These are phyloP conservation scores for Populus pruinosa DNA, from an alignment of 345 rosid genomes.

Conservation along the genomic window DNA sequence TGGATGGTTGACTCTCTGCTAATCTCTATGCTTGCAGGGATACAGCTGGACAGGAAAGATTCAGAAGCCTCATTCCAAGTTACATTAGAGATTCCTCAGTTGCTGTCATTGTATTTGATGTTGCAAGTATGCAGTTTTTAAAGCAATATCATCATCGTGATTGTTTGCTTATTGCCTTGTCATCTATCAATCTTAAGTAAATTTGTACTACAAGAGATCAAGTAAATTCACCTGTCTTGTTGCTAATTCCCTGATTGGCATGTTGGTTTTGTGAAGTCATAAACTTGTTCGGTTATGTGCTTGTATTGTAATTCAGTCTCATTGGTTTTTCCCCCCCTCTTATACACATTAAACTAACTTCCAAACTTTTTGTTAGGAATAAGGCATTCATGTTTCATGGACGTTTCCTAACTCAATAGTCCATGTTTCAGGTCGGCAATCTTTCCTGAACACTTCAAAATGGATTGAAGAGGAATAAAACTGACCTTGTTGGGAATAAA, in stretches of 20 bases:
- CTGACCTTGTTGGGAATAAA: slow-evolving; percentile 24
- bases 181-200: not conserved
- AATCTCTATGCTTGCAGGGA: slow-evolving; percentile 16
- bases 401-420: not conserved
- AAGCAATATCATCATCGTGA: not conserved
- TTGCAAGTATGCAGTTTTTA: slow-evolving; percentile 14
- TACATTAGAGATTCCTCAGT: slow-evolving; percentile 25
- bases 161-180: not conserved
- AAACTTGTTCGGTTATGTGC: not conserved
- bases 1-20: not conserved
- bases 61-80: slow-evolving; percentile 26
- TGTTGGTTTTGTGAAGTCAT: not conserved
- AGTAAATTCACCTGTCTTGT: not conserved
- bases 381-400: not conserved
- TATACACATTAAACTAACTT: not conserved
- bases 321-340: not conserved
- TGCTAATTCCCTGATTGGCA: not conserved
- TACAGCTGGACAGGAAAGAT: slow-evolving; percentile 25
- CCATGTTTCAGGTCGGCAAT: slow-evolving; percentile 15
- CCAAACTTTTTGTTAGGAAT: not conserved
- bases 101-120: slow-evolving; percentile 24
- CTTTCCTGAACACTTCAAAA: slow-evolving; percentile 21
- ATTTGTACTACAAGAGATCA: not conserved
- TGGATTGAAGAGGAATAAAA: slow-evolving; percentile 29
- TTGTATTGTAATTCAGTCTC: not conserved